Base-by-base conservation (phyloP, 192 early-diverging fungal genomes). In the Piromyces finnis region DNA sequence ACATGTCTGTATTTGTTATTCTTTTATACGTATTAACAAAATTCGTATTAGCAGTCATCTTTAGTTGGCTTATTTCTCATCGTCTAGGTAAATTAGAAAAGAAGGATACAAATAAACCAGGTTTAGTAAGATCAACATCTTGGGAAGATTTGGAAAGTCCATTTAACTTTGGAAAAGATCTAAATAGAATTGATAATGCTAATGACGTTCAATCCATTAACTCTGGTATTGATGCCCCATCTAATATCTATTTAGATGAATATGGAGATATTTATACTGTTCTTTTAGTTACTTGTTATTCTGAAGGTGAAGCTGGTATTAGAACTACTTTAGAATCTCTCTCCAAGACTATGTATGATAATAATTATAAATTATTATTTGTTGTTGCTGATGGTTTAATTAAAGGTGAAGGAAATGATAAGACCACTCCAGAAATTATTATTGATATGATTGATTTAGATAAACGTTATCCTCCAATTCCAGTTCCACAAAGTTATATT, bases 61-160 rank as follows among this genome's bases (percentile, higher is more conserved):
- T 95, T 86, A 90, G 90, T 30, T 96, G 94, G 94, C 88, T 94
- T 84, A 84, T 95, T 81, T 90, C 90, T 29, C 87, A 91, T 82
- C 84, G 88, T 35, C 86, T 97, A n/a, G 95, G 95, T 16, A 88
- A 89, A n/a, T n/a, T 68, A n/a, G 51, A 68, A 68, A 68, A 68
- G 9, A 68, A 68, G 51, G 51, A 68, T 68, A 68, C 22, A 9
- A 68, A n/a, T 27, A 68, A 68, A 11, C 51, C 5, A 4, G 51
- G 26, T n/a, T 3, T 68, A 4, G 51, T 68, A 2, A 26, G 51
- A n/a, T 68, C 51, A 22, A 68, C 51, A 4, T 68, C 51, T 27
- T 68, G 51, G 51, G 51, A 68, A 68, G 51, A 68, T n/a, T 68
- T 68, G n/a, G 51, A 68, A 68, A 68, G 51, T 68, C 51, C 51